A percentile compares a stretch with the other conserved stretches of the same genome.
phyloP scores from a whole-genome alignment of 768 basidiomycete species.

The Astraeus odoratus region DNA sequence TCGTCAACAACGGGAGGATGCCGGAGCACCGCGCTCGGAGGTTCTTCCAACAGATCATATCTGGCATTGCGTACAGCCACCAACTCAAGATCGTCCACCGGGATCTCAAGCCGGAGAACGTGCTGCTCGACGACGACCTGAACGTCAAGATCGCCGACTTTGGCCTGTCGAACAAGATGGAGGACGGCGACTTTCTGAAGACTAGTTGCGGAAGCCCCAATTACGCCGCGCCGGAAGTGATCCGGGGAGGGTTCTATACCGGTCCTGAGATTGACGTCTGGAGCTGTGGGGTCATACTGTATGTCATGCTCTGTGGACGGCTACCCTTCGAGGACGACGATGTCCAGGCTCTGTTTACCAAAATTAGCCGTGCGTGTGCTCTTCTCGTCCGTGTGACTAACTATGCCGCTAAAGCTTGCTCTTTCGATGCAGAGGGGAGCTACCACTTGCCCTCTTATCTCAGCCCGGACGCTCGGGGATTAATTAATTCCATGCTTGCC shows the following conservation, averaged over 20 bases:
- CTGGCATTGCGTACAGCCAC: conserved; percentile 96
- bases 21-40: conserved; percentile 77
- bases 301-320: conserved; percentile 93
- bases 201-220: conserved; percentile 98
- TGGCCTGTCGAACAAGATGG: conserved; percentile 92
- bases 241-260: conserved; percentile 89
- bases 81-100: conserved; percentile 95
- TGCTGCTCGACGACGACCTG: conserved; percentile 75
- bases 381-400: not conserved
- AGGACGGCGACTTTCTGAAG: conserved; percentile 93
- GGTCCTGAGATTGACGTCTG: conserved; percentile 99
- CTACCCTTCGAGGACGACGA: conserved; percentile 98
- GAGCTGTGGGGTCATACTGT: conserved; percentile 98
- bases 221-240: conserved; percentile 98
- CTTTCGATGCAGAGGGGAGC: conserved; percentile 56
- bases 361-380: conserved; percentile 71
- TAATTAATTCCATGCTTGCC: conserved; percentile 85
- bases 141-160: conserved; percentile 99
- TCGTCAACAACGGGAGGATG: conserved; percentile 91
- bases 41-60: conserved; percentile 98
- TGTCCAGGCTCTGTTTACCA: conserved; percentile 86
- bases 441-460: conserved; percentile 83
- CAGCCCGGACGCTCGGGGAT: conserved; percentile 64
- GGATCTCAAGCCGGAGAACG: conserved; percentile 96
- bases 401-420: not conserved